Conservation (phyloP, 495 filamentous ascomycete species). For the Tetracladium marchalianum region DNA sequence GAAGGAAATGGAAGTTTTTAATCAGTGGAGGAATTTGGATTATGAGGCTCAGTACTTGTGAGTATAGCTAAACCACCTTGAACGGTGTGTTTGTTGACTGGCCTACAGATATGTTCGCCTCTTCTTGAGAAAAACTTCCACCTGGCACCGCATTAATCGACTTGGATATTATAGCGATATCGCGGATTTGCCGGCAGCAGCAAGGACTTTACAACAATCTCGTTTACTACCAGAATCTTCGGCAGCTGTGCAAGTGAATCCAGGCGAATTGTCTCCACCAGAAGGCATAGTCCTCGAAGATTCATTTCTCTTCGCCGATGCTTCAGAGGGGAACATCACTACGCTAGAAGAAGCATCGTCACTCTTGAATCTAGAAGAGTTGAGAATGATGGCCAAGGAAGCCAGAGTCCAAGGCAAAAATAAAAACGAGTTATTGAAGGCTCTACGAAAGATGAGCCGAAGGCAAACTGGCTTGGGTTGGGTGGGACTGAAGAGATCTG, state of each 20-base stretch:
- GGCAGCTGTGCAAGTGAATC: slow-evolving; percentile 23
- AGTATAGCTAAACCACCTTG: slow-evolving; percentile 23
- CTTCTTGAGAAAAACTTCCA: slow-evolving; percentile 88
- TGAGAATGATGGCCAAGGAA: slow-evolving; percentile 78
- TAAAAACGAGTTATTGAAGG: slow-evolving; percentile 68
- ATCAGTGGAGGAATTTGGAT: slow-evolving; percentile 57
- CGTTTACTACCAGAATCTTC: slow-evolving; percentile 31
- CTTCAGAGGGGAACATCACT: slow-evolving; percentile 58
- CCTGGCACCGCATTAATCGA: slow-evolving; percentile 78
- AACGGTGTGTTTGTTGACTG: slow-evolving; percentile 2
- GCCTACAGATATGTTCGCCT: slow-evolving; percentile 69
- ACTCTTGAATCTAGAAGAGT: slow-evolving; percentile 73
- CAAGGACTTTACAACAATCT: slow-evolving; percentile 41
- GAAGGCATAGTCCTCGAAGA: slow-evolving; percentile 37
- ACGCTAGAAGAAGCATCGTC: slow-evolving; percentile 79
- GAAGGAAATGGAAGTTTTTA: slow-evolving; percentile 70
- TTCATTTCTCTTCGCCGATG: slow-evolving; percentile 69
- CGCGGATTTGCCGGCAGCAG: slow-evolving; percentile 55
- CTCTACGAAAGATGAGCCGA: slow-evolving; percentile 59
- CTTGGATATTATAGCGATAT: slow-evolving; percentile 79
- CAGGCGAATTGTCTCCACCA: slow-evolving; percentile 35
- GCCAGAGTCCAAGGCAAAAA: slow-evolving; percentile 83
- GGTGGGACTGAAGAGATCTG: slow-evolving; percentile 41
- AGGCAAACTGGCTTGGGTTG: slow-evolving; percentile 64
- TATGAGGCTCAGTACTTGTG: slow-evolving; percentile 78